Conservation (phyloP, 140 eudicot species). For the Bidens hawaiensis region DNA sequence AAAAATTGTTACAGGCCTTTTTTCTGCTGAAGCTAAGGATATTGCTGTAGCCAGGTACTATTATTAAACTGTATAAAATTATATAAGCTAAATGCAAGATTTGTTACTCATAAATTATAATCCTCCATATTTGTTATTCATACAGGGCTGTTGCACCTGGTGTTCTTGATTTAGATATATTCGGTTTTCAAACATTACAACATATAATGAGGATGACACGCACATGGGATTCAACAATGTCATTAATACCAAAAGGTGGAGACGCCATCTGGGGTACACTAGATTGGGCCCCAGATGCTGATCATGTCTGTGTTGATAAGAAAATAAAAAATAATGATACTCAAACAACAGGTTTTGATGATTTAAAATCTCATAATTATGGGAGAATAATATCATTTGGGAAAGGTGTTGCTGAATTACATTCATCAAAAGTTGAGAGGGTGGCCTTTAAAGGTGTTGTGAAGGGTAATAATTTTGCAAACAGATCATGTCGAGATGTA, state of each 20-base stretch:
- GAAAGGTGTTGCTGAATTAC: conserved; percentile 9
- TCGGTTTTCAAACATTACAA: conserved; percentile 44
- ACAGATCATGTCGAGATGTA: conserved; percentile 62
- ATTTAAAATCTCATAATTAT: conserved; percentile 2
- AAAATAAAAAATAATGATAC: background rate
- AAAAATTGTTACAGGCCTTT: conserved; percentile 10
- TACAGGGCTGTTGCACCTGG: conserved; percentile 15
- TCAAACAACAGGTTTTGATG: conserved; percentile 1
- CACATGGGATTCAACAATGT: conserved; percentile 94
- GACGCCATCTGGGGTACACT: conserved; percentile 87
- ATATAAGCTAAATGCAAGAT: background rate
- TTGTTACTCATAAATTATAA: background rate
- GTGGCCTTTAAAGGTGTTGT: conserved; percentile 43
- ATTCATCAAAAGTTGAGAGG: conserved; percentile 9
- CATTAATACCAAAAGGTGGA: conserved; percentile 88
- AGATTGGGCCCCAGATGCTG: conserved; percentile 49
- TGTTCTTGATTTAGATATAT: conserved; percentile 10
- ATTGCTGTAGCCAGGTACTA: conserved; percentile 13
- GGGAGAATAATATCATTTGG: conserved; percentile 14
- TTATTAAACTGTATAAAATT: background rate
- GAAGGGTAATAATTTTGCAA: conserved; percentile 60
- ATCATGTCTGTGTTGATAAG: conserved; percentile 6
- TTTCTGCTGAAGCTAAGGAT: conserved; percentile 13
- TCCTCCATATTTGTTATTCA: background rate
- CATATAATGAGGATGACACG: conserved; percentile 91